Conservation (phyloP, 2,329 filamentous ascomycete genomes). For the Rutstroemia sydowiana region DNA sequence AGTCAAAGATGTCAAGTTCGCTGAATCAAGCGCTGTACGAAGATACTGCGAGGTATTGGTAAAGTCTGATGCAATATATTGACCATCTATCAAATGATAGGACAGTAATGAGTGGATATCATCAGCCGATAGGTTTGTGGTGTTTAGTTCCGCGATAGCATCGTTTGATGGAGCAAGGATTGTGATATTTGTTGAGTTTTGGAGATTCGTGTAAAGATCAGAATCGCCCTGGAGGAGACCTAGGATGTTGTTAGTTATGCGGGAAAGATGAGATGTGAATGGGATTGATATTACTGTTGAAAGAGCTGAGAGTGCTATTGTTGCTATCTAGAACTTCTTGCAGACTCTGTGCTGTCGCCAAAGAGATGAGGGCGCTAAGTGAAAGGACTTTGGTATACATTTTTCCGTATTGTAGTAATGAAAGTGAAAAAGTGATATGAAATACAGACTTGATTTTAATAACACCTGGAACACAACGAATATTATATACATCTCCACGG, state of each 20-base stretch:
- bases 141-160: constrained; percentile 33
- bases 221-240: no score
- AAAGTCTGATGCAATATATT: constrained; percentile 22
- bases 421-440: no score
- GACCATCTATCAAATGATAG: constrained; percentile 32
- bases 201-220: constrained; percentile 1
- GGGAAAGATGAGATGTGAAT: background rate
- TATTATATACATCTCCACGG: no score
- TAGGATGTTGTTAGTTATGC: constrained; percentile 4
- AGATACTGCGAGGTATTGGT: constrained; percentile 35
- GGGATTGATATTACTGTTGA: background rate
- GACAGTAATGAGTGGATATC: constrained; percentile 27
- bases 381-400: constrained; percentile 8
- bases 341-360: background rate
- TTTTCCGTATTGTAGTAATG: no score
- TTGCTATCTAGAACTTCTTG: background rate
- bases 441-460: no score
- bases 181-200: constrained; percentile 3
- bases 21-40: constrained; percentile 37
- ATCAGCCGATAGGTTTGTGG: constrained; percentile 28
- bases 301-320: background rate
- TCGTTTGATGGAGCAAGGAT: constrained; percentile 33
- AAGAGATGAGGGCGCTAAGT: background rate
- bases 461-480: no score
- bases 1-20: constrained; percentile 41